A percentile compares a stretch with the other conserved stretches of the same genome.
Evolutionary conservation across 1,139 yeast species (phyloP).

Genomic region (Candida sanyaensis): DNA sequence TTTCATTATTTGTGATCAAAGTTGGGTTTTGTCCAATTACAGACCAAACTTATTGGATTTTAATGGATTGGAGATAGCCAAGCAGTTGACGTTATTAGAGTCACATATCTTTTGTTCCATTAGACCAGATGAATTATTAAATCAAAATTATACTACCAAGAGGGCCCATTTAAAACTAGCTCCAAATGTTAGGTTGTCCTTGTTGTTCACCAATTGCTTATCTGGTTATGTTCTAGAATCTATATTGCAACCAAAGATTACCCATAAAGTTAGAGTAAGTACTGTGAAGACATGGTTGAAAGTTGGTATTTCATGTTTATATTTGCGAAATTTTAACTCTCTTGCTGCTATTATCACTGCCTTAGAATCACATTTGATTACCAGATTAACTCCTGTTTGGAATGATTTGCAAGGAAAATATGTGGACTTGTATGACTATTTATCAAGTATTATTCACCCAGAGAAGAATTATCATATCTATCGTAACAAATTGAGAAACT

Average conservation of each 20-base stretch:
- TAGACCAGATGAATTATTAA: constrained; percentile 70
- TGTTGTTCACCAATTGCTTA: constrained; percentile 74
- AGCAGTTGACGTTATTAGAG: constrained; percentile 82
- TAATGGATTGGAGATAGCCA: constrained; percentile 81
- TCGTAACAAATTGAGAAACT: constrained; percentile 64
- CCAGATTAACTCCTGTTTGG: constrained; percentile 73
- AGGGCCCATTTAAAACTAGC: constrained; percentile 64
- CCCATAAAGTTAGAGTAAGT: constrained; percentile 53
- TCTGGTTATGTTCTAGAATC: constrained; percentile 85
- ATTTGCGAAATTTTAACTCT: constrained; percentile 81
- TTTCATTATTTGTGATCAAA: constrained; percentile 43
- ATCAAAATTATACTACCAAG: constrained; percentile 69
- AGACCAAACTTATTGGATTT: constrained; percentile 63
- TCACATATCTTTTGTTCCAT: constrained; percentile 68
- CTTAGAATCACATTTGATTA: constrained; percentile 76
- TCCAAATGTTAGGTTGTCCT: constrained; percentile 71
- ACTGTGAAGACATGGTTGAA: constrained; percentile 80
- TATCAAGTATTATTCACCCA: constrained; percentile 76
- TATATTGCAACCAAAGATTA: constrained; percentile 56
- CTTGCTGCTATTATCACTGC: constrained; percentile 87
- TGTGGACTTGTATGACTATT: constrained; percentile 60
- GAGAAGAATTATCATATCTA: constrained; percentile 80
- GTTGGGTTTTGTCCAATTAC: constrained; percentile 48
- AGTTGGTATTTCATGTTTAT: constrained; percentile 78
- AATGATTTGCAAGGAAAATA: constrained; percentile 64